Evolutionary conservation across 129 eudicot species (phyloP).

Genomic region (Flaveria brownii): DNA sequence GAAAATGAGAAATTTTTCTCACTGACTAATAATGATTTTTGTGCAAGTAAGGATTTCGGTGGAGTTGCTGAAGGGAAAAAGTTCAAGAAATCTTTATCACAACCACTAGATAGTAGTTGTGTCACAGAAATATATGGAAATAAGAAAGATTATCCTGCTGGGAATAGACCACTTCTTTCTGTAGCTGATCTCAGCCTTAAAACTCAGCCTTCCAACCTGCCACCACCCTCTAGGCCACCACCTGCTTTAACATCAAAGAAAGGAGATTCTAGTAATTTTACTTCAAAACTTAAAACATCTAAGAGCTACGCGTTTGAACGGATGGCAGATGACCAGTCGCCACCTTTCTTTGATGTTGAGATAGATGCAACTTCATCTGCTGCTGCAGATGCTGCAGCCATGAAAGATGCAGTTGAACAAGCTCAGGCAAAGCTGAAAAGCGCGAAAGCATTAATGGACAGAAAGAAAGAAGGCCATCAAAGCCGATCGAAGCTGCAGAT

Average conservation of each 20-base stretch:
- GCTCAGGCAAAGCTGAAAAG: constrained; percentile 65
- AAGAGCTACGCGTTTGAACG: constrained; percentile 56
- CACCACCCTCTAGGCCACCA: constrained; percentile 88
- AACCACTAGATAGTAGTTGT: constrained; percentile 34
- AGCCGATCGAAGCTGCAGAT: constrained; percentile 37
- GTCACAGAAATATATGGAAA: constrained; percentile 34
- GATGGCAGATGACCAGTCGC: constrained; percentile 41
- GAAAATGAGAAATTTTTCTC: constrained; percentile 36
- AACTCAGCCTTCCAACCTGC: constrained; percentile 76
- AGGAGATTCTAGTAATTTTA: constrained; percentile 30
- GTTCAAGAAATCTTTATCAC: constrained; percentile 48
- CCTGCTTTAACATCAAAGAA: constrained; percentile 57
- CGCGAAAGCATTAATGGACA: constrained; percentile 53
- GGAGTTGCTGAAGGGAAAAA: constrained; percentile 42
- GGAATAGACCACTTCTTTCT: constrained; percentile 44
- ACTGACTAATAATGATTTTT: constrained; percentile 35
- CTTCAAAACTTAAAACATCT: constrained; percentile 49
- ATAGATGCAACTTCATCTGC: constrained; percentile 71
- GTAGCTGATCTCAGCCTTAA: constrained; percentile 69
- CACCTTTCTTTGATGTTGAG: constrained; percentile 72
- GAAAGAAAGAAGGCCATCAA: constrained; percentile 53
- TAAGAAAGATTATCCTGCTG: constrained; percentile 36
- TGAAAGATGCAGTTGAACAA: constrained; percentile 66
- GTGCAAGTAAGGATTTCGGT: constrained; percentile 31
- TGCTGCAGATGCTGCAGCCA: constrained; percentile 61